These are phyloP conservation scores for Fusarium sp. DNA, from an alignment of 2,329 filamentous ascomycete genomes.

Conservation along the genomic window DNA sequence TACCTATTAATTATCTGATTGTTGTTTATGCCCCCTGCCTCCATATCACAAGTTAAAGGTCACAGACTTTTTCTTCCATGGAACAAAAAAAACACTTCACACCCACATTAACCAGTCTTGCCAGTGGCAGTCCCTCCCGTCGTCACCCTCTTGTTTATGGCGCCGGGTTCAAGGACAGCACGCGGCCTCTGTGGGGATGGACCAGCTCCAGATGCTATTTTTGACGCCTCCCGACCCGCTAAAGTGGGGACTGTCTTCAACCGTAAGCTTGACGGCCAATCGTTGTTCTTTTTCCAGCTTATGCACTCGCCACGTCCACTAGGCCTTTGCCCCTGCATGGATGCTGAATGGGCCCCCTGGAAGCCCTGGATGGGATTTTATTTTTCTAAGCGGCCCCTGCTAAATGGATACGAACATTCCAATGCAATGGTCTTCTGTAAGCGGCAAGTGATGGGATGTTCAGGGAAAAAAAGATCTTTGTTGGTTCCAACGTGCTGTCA, in stretches of 20 bases:
- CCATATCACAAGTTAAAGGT: not conserved
- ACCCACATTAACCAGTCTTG: not conserved
- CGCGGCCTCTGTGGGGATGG: slow-evolving; percentile 36
- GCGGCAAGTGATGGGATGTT: slow-evolving; percentile 35
- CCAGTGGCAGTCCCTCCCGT: not conserved
- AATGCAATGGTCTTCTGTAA: slow-evolving; percentile 21
- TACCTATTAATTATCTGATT: not conserved
- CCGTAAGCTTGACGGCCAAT: slow-evolving; percentile 30
- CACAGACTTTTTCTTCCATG: not conserved
- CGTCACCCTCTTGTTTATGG: slow-evolving; percentile 9
- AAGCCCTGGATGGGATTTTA: not conserved
- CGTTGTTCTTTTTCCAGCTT: slow-evolving; percentile 9
- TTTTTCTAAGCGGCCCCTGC: slow-evolving; percentile 5
- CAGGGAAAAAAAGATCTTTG: slow-evolving; percentile 4
- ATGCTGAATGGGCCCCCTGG: slow-evolving; percentile 7
- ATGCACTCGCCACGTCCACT: slow-evolving; percentile 30
- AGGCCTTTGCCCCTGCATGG: slow-evolving; percentile 36
- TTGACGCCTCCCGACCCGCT: slow-evolving; percentile 42
- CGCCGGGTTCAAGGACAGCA: slow-evolving; percentile 9
- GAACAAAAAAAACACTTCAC: slow-evolving; percentile 7
- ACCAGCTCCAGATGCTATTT: slow-evolving; percentile 43
- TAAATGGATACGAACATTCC: slow-evolving; percentile 35
- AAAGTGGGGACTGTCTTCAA: slow-evolving; percentile 26
- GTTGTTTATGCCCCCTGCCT: slow-evolving; percentile 4
- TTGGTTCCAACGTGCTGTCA: slow-evolving; percentile 9